These are phyloP conservation scores for Curvularia eragrostidis DNA, from an alignment of 2,329 filamentous ascomycete genomes.

Conservation along the genomic window DNA sequence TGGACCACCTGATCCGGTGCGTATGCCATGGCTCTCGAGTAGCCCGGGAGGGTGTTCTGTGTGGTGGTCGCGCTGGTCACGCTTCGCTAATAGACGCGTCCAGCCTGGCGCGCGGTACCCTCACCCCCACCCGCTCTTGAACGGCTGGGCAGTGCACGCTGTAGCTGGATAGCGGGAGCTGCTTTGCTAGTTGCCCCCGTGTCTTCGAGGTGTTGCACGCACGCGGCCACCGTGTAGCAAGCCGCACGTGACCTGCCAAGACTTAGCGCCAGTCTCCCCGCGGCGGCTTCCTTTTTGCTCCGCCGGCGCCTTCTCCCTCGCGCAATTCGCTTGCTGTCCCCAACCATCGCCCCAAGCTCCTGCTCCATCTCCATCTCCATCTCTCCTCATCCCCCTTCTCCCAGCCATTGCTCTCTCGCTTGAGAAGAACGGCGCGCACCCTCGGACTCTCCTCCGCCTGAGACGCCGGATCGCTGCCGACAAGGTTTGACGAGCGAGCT, in stretches of 20 bases:
- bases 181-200: not conserved
- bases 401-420: constrained; percentile 24
- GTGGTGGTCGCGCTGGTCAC: constrained; percentile 5
- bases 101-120: constrained; percentile 4
- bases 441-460: constrained; percentile 27
- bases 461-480: constrained; percentile 38
- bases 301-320: constrained; percentile 25
- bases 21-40: constrained; percentile 31
- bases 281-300: constrained; percentile 29
- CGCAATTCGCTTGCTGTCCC: constrained; percentile 22
- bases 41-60: constrained; percentile 1
- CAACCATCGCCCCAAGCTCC: constrained; percentile 26
- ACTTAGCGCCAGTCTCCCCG: constrained; percentile 26
- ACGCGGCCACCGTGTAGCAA: not conserved
- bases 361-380: constrained; percentile 23
- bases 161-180: not conserved
- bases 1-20: constrained; percentile 21
- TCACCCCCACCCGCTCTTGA: constrained; percentile 8
- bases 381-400: constrained; percentile 17
- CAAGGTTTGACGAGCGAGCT: constrained; percentile 51
- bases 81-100: constrained; percentile 10
- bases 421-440: constrained; percentile 28
- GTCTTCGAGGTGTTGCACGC: not conserved
- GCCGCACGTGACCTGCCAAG: constrained; percentile 31
- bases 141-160: not conserved